A percentile compares a stretch with the other conserved stretches of the same genome.
Evolutionary conservation across 1,139 yeast species (phyloP).

Genomic region (Candida albicans): DNA sequence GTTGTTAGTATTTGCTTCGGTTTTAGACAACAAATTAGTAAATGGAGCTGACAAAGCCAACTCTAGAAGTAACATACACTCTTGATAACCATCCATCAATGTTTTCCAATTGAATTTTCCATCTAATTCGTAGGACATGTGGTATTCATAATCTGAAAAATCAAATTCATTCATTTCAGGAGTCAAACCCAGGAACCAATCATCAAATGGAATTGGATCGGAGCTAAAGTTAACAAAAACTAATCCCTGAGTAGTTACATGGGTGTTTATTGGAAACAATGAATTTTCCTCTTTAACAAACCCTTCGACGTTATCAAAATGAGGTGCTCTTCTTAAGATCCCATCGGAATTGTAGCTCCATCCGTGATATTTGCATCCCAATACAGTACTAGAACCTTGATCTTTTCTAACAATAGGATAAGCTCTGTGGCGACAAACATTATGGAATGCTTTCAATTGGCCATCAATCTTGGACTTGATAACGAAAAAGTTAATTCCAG

Average conservation of each 20-base stretch:
- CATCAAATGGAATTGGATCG: constrained; percentile 44
- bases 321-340: constrained; percentile 57
- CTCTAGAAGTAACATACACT: constrained; percentile 42
- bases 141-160: constrained; percentile 59
- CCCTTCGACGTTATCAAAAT: constrained; percentile 58
- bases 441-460: constrained; percentile 57
- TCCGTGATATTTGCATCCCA: constrained; percentile 66
- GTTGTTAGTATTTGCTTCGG: no score
- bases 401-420: constrained; percentile 60
- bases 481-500: constrained; percentile 56
- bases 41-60: no score
- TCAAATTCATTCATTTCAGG: constrained; percentile 56
- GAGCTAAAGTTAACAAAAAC: constrained; percentile 52
- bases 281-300: constrained; percentile 57
- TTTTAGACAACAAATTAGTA: no score
- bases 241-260: constrained; percentile 56
- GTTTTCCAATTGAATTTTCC: constrained; percentile 68
- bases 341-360: constrained; percentile 66
- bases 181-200: constrained; percentile 52
- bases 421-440: constrained; percentile 65
- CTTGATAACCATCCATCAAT: constrained; percentile 66
- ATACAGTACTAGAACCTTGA: constrained; percentile 54
- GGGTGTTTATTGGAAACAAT: constrained; percentile 53
- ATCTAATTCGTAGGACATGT: constrained; percentile 64
- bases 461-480: constrained; percentile 54